Base-by-base conservation (phyloP, 1,284 basidiomycete species). In the Takashimella koratensis region DNA sequence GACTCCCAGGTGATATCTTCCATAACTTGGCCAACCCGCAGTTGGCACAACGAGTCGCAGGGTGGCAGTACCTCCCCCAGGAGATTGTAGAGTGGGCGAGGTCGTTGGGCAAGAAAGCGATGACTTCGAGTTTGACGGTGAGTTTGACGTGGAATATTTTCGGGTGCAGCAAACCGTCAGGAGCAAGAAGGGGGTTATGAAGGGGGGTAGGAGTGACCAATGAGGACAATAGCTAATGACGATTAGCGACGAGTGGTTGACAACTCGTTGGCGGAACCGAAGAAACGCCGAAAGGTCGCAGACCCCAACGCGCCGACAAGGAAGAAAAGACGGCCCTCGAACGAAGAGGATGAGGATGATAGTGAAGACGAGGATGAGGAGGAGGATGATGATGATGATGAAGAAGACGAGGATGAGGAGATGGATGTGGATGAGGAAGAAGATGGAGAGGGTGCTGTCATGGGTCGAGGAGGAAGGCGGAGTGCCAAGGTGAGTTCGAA, bases 1-100 rank as follows among this genome's bases (percentile, higher is more conserved):
- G 83, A 59, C 74, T 98, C 23, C 93, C 93, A 0, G 71, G 79
- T 5, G 93, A 97, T 71, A 90, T 97, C 51, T 83, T 98, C 64
- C 61, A 65, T 51, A 67, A 66, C 48, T 60, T 65, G 4, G 62
- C 64, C 3, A 62, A 61, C n/a, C 55, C 56, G 11, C 52, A 60
- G 22, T 60, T 59, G n/a, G 63, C 58, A 20, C 52, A 55, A 20
- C 45, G 66, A 48, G 58, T 64, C 13, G 54, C 64, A 6, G 52
- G 52, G n/a, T 62, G 49, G 27, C 57, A 60, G 6, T 75, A 67
- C 48, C 56, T 75, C 21, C 57, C 55, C 20, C 63, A 66, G 20
- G 66, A 70, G 19, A 58, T 60, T 8, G 57, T 55, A 5, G 49
- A 47, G 12, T 68, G 67, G 65, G 63, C 64, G 0, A 62, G 53